phyloP scores from a whole-genome alignment of 805 yeast species.

The Jamesozyma gamospora region DNA sequence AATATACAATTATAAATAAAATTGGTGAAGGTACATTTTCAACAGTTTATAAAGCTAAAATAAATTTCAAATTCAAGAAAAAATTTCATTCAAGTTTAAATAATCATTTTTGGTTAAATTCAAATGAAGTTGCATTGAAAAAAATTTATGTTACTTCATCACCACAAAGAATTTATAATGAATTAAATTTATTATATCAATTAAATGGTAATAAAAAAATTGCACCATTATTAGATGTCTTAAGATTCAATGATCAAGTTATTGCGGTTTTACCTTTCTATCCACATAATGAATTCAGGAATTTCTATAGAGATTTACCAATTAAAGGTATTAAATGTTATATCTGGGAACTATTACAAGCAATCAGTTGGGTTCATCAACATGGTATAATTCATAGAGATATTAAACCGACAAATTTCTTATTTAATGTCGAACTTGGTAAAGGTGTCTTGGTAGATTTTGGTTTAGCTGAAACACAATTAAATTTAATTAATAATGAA shows the following conservation, averaged over 20 bases:
- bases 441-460: slow-evolving; percentile 83
- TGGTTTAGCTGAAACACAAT: slow-evolving; percentile 72
- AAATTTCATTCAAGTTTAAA: slow-evolving; percentile 17
- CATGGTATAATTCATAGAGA: slow-evolving; percentile 84
- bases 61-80: slow-evolving; percentile 23
- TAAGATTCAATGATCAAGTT: slow-evolving; percentile 83
- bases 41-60: slow-evolving; percentile 53
- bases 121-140: slow-evolving; percentile 68
- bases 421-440: slow-evolving; percentile 57
- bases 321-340: slow-evolving; percentile 71
- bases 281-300: slow-evolving; percentile 83
- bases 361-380: slow-evolving; percentile 56
- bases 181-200: slow-evolving; percentile 63
- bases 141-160: slow-evolving; percentile 92
- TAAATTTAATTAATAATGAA: slow-evolving; percentile 8
- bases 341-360: slow-evolving; percentile 68
- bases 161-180: slow-evolving; percentile 84
- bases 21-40: slow-evolving; percentile 84
- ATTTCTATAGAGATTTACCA: slow-evolving; percentile 72
- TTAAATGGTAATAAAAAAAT: slow-evolving; percentile 62
- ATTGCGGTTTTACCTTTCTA: slow-evolving; percentile 87
- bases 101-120: slow-evolving; percentile 30
- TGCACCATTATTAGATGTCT: slow-evolving; percentile 83
- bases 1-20: slow-evolving; percentile 35
- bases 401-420: slow-evolving; percentile 73